phyloP scores from a whole-genome alignment of 1,284 basidiomycete species.

The Ustilago cynodontis region DNA sequence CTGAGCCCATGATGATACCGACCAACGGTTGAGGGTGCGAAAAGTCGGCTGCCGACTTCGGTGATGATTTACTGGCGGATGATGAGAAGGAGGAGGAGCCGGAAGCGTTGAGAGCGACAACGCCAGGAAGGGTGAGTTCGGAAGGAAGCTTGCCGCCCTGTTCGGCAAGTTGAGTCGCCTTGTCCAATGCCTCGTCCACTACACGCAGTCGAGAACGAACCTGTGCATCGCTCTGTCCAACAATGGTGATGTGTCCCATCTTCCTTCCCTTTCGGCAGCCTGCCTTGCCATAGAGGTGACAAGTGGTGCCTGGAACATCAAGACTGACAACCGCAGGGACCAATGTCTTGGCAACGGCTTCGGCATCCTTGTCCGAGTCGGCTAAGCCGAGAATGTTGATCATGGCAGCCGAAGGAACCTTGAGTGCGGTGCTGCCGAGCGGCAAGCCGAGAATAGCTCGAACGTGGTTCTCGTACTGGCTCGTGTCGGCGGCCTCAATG shows the following conservation, averaged over 20 bases:
- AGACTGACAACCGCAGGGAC: constrained; percentile 64
- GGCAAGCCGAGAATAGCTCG: constrained; percentile 93
- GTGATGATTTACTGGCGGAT: constrained; percentile 62
- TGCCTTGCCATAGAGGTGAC: constrained; percentile 93
- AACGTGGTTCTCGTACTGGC: constrained; percentile 97
- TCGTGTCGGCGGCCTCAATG: constrained; percentile 96
- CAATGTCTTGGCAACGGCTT: constrained; percentile 65
- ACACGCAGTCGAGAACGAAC: constrained; percentile 74
- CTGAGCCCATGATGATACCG: constrained; percentile 97
- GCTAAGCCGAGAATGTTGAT: constrained; percentile 82
- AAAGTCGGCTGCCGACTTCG: constrained; percentile 69
- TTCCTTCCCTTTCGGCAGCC: constrained; percentile 91
- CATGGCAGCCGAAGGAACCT: constrained; percentile 90
- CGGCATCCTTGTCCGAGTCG: constrained; percentile 61
- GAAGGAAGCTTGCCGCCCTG: constrained; percentile 43
- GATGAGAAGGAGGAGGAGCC: constrained; percentile 18
- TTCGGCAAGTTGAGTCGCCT: constrained; percentile 58
- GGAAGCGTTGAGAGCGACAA: constrained; percentile 29
- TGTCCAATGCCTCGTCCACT: constrained; percentile 61
- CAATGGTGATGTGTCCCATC: constrained; percentile 97
- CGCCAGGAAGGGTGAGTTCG: constrained; percentile 51
- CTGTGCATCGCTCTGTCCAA: constrained; percentile 84
- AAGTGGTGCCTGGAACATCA: constrained; percentile 80
- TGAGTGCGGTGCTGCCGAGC: constrained; percentile 87
- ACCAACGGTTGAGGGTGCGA: constrained; percentile 81